Evolutionary conservation across 2,329 filamentous ascomycete genomes (phyloP), one percentile per base, ranked within the genome.

Genomic region (Beauveria sp.): DNA sequence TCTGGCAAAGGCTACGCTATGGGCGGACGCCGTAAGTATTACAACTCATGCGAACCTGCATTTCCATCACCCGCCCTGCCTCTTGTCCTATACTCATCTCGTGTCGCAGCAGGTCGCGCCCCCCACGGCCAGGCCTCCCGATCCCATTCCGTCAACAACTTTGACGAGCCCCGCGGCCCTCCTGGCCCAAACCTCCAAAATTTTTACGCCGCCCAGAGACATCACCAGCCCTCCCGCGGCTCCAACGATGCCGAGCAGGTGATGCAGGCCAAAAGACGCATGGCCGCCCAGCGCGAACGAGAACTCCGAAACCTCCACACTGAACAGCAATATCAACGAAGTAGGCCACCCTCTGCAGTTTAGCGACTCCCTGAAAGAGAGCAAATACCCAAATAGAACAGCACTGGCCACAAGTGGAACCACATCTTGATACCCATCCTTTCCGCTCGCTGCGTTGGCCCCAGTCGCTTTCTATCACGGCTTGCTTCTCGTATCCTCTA

Each of bases 321-420:
- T 80, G 94, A 99, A 85, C 94, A 99, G 85, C 94, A 99, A 86
- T 97, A 96, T 80, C 96, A 97, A 83, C 88, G 93, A 91, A 97
- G 94, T 97, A 91, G 86, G 89, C 86, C 86, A 77, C 84, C 86
- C 84, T 84, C 84, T 83, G 82, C 84, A 85, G 83, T 84, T 85
- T 89, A 87, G 84, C 84, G 80, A 66, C 71, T 70, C 69, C 72
- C 66, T 40, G 64, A 69, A 37, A 72, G 63, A 63, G 63, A 67
- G 46, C 66, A 67, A 59, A 56, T 48, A 69, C 67, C 70, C 68
- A 73, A 73, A 76, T 74, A 74, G 72, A 75, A 40, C 48, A 54
- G 51, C 51, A 40, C 51, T 34, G 58, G 58, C 58, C 58, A 61
- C 30, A 48, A 40, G 57, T 62, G 66, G 65, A 63, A 66, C 59